Conservation (phyloP, 1,284 basidiomycete species). For the Meira nashicola region DNA sequence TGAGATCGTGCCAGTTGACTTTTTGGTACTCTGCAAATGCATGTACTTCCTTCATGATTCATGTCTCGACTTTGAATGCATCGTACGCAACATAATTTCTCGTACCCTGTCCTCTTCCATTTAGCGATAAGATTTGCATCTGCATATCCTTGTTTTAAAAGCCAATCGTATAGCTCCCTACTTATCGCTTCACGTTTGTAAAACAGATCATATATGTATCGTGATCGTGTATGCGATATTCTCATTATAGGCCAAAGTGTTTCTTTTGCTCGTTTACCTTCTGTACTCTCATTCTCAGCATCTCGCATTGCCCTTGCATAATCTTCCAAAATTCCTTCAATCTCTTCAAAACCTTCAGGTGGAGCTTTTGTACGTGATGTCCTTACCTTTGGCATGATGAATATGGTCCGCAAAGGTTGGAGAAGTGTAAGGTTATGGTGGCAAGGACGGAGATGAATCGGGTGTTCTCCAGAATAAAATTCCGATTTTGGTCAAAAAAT, state of each 20-base stretch:
- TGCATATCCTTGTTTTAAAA: constrained; percentile 93
- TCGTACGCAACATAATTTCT: constrained; percentile 92
- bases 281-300: constrained; percentile 86
- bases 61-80: constrained; percentile 97
- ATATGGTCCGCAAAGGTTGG: no score
- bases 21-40: constrained; percentile 95
- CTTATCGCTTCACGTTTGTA: constrained; percentile 96
- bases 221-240: constrained; percentile 77
- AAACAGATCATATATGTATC: constrained; percentile 97
- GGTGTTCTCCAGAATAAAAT: no score
- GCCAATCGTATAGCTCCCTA: constrained; percentile 92
- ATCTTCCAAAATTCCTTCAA: constrained; percentile 60
- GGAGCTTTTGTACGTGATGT: constrained; percentile 91
- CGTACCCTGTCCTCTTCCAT: constrained; percentile 98
- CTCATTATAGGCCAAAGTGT: constrained; percentile 99
- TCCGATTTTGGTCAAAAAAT: no score
- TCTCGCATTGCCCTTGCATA: constrained; percentile 52
- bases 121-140: constrained; percentile 96
- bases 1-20: constrained; percentile 82
- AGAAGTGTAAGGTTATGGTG: no score
- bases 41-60: constrained; percentile 99
- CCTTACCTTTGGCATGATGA: constrained; percentile 83
- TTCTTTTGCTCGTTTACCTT: constrained; percentile 95
- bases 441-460: no score
- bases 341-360: constrained; percentile 95